Evolutionary conservation across 345 rosid species (phyloP), one percentile per base, ranked within the genome.

Genomic region (Syzygium grande): DNA sequence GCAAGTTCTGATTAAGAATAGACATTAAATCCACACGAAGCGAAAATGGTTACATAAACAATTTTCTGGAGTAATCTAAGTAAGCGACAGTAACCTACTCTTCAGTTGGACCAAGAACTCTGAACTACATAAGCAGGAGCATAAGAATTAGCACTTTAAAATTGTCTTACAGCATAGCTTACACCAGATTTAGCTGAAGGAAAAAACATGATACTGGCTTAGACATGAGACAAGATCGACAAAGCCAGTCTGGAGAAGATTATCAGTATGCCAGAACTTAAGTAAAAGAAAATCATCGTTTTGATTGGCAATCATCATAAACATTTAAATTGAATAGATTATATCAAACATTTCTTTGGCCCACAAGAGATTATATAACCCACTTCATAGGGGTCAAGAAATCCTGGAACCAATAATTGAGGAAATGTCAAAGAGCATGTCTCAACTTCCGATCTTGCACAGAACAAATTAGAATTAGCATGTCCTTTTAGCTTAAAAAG

Each of bases 1-100:
- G 93, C 77, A 98, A 91, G 90, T 95, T 96, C 99, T 98, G 92
- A 91, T 85, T 73, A 85, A 88, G 86, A 21, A 77, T 86, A 86
- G 51, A n/a, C 46, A 53, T 86, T 55, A 84, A 85, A 56, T 46
- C 52, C 85, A 87, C 78, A 86, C 46, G 29, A 52, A 54, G 79
- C 38, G 27, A 34, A 55, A 59, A 2, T 38, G 17, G 15, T 55
- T 25, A 16, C 78, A 41, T 4, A 41, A 73, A 85, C 5, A 86
- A 43, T 11, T 19, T 34, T 30, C 30, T 19, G 59, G 73, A 63
- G 23, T 41, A 43, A 86, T 73, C 80, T 34, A 73, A 73, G 80
- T 19, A 34, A 73, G 80, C 7, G 1, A 73, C 13, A 73, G 25
- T 73, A 34, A 34, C 12, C 80, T 34, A 53, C 55, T 23, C 21